Percentiles rank a stretch among this genome's conserved stretches.
Evolutionary conservation across 495 filamentous ascomycete genomes (phyloP).

Genomic region (Annulohypoxylon maeteangense): DNA sequence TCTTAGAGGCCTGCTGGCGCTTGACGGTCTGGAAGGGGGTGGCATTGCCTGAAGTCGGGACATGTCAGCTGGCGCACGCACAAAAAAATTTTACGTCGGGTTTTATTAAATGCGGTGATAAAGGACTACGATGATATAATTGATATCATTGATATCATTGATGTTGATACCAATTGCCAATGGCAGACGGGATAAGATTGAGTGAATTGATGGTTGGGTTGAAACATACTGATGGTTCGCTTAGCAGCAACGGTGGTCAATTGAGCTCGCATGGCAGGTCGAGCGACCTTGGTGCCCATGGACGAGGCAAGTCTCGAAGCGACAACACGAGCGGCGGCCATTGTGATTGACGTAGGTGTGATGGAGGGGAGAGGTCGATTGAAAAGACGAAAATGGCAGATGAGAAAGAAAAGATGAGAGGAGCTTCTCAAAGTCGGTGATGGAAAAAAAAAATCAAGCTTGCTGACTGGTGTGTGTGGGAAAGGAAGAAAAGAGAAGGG

Average conservation of each 20-base stretch:
- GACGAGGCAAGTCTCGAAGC: constrained; percentile 72
- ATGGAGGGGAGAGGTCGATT: constrained; percentile 53
- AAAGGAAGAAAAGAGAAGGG: constrained; percentile 53
- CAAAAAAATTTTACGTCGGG: constrained; percentile 21
- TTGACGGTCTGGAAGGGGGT: constrained; percentile 70
- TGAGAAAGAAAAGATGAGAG: constrained; percentile 47
- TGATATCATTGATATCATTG: constrained; percentile 21
- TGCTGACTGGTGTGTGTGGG: constrained; percentile 52
- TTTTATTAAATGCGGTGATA: neutral
- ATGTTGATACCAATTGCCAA: constrained; percentile 14
- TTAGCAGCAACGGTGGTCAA: constrained; percentile 68
- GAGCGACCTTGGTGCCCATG: constrained; percentile 79
- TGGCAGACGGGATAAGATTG: constrained; percentile 6
- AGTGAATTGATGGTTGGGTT: constrained; percentile 13
- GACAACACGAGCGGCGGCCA: constrained; percentile 78
- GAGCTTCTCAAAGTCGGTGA: constrained; percentile 46
- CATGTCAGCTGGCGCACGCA: constrained; percentile 43
- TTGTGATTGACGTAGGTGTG: constrained; percentile 66
- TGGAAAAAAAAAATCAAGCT: constrained; percentile 47
- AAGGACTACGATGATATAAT: constrained; percentile 9
- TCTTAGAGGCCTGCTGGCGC: constrained; percentile 72
- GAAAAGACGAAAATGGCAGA: constrained; percentile 49
- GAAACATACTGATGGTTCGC: constrained; percentile 71
- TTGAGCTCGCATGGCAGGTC: constrained; percentile 71
- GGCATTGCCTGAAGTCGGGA: constrained; percentile 51